A percentile compares a stretch with the other conserved stretches of the same genome.
These are phyloP conservation scores for Akanthomyces dipterigenus DNA, from an alignment of 2,329 filamentous ascomycete genomes.

Conservation along the genomic window DNA sequence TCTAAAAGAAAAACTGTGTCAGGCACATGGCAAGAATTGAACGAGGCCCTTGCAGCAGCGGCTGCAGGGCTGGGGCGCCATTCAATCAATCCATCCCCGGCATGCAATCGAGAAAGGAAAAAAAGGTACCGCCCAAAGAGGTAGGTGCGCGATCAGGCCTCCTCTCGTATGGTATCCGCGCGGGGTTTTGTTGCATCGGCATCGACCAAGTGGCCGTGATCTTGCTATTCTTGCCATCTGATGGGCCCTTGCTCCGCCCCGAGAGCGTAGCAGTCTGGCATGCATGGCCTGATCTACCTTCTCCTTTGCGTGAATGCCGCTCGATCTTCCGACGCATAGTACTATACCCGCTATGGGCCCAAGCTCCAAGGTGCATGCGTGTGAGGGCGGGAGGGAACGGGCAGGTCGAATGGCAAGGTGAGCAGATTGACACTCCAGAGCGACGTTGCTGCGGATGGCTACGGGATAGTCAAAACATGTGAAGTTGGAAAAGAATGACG, in stretches of 20 bases:
- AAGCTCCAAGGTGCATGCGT: not conserved
- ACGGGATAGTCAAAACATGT: not conserved
- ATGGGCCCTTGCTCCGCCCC: not conserved
- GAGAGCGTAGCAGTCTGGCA: not conserved
- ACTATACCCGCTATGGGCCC: not conserved
- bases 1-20: not conserved
- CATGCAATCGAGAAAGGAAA: not conserved
- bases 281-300: slow-evolving; percentile 10
- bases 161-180: not conserved
- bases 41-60: not conserved
- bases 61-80: not conserved
- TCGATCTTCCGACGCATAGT: slow-evolving; percentile 10
- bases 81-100: not conserved
- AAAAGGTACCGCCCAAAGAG: not conserved
- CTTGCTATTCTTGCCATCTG: not conserved
- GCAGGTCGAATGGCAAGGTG: not conserved
- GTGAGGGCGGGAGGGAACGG: not conserved
- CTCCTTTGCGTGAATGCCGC: slow-evolving; percentile 1
- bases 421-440: not conserved
- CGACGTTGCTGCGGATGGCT: not conserved
- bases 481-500: not conserved
- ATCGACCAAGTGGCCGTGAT: not conserved
- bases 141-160: not conserved
- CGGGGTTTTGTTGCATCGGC: not conserved
- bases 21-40: not conserved